Evolutionary conservation across 495 filamentous ascomycete genomes (phyloP).

Genomic region (Rostrohypoxylon terebratum): DNA sequence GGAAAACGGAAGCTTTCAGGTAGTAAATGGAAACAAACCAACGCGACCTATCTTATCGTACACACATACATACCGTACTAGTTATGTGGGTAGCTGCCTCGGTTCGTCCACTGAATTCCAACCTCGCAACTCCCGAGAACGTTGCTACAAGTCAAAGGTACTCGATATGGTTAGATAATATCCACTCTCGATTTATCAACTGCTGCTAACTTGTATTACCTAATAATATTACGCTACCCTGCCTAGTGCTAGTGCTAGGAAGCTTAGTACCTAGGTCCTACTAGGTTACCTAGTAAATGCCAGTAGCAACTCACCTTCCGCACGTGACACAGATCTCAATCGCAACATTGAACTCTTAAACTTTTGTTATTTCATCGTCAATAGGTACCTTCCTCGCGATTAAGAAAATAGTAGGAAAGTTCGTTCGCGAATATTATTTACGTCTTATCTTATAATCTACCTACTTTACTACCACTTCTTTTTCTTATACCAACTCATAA

Average conservation of each 20-base stretch:
- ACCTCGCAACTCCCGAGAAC: slow-evolving; percentile 3
- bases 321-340: slow-evolving; percentile 40
- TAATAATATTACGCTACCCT: neutral
- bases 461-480: neutral
- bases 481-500: neutral
- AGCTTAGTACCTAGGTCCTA: too few relatives aligned
- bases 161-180: slow-evolving; percentile 13
- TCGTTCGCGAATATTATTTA: slow-evolving; percentile 14
- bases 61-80: too few relatives aligned
- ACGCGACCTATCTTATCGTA: slow-evolving; percentile 25
- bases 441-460: slow-evolving; percentile 1
- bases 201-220: neutral
- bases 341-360: slow-evolving; percentile 28
- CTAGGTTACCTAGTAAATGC: too few relatives aligned
- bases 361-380: slow-evolving; percentile 33
- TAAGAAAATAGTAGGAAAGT: neutral
- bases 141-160: neutral
- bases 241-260: too few relatives aligned
- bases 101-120: slow-evolving; percentile 14
- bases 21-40: slow-evolving; percentile 11
- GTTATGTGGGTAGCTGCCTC: slow-evolving; percentile 26
- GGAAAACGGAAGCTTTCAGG: neutral
- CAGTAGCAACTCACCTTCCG: slow-evolving; percentile 17
- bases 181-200: neutral
- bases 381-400: slow-evolving; percentile 24